Evolutionary conservation across 2,329 filamentous ascomycete species (phyloP), one percentile per base, ranked within the genome.

Genomic region (Mollisia scopiformis): DNA sequence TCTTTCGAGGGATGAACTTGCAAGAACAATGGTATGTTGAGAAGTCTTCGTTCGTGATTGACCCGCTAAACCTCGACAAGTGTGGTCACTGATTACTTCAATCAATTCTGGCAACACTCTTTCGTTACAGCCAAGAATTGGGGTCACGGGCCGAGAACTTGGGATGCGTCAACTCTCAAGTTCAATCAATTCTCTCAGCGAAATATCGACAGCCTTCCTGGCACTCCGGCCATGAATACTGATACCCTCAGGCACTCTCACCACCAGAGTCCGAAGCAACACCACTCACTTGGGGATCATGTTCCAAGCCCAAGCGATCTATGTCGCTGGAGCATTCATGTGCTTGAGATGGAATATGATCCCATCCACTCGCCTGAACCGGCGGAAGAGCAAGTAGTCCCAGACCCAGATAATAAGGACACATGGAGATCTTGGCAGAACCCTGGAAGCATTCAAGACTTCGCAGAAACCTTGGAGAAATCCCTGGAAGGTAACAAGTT

Each of bases 261-360:
- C 51, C 43, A 43, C 23, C 41, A 41, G 46, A 39, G 43, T 16
- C 43, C 43, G 2, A 13, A 27, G 25, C 23, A 27, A 25, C 8
- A 21, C 8, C 39, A 10, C 11, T 19, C 19, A 3, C 10, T 19
- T 6, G 8, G 19, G 19, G 10, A 10, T 23, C 3, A 1, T 16
- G 11, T 35, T 25, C 16, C 37, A 33, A 19, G 37, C n/a, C 49
- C 53, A 19, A 37, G 11, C 33, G 13, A 27, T 28, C 25, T 61
- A 25, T 61, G 58, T 50, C 54, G 46, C 16, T 61, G 58, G 62
- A 63, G 49, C 19, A 63, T 61, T 13, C 62, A 63, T 33, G 30
- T 33, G 8, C 37, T 14, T 0, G 39, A 50, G n/a, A 8, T 35
- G 6, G 11, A 11, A 10, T 51, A 59, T 14, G 58, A 58, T 13